Conservation (phyloP, 768 basidiomycete species). For the Cystobasidium ongulense region DNA sequence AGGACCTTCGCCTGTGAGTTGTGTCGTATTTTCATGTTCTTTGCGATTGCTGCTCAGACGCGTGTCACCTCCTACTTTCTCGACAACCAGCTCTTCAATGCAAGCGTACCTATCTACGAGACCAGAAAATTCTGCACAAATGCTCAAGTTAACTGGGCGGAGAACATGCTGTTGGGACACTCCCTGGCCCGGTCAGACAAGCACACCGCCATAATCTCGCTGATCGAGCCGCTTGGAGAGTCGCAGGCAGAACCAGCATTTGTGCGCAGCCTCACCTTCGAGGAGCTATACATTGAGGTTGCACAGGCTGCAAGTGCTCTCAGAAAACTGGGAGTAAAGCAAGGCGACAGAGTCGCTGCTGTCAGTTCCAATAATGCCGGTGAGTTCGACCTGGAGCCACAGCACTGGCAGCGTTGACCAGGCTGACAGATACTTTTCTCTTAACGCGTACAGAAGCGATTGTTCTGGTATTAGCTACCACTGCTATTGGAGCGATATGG, state of each 20-base stretch:
- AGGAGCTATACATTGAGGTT: constrained; percentile 38
- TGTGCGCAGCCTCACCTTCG: constrained; percentile 35
- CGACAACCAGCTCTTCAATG: constrained; percentile 25
- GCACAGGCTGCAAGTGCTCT: constrained; percentile 35
- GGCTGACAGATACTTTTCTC: no score
- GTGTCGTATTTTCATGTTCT: background rate
- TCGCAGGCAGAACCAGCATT: background rate
- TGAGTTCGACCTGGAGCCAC: background rate
- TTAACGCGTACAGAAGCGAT: constrained; percentile 26
- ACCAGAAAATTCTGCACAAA: constrained; percentile 8
- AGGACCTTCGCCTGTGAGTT: background rate
- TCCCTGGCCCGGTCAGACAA: constrained; percentile 30
- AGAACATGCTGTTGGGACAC: constrained; percentile 40
- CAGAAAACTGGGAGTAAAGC: constrained; percentile 20
- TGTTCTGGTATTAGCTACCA: constrained; percentile 31
- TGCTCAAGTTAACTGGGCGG: constrained; percentile 30
- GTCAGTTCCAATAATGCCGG: constrained; percentile 36
- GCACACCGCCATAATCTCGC: constrained; percentile 34
- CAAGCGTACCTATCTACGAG: constrained; percentile 12
- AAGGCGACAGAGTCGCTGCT: constrained; percentile 39
- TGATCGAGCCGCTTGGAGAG: constrained; percentile 35
- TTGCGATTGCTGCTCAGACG: background rate
- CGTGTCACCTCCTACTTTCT: background rate
- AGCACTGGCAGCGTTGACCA: background rate
- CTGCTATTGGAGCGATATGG: constrained; percentile 24